Percentiles rank a stretch among this genome's conserved stretches.
phyloP scores from a whole-genome alignment of 164 flowering plant species.

The Malania oleifera region DNA sequence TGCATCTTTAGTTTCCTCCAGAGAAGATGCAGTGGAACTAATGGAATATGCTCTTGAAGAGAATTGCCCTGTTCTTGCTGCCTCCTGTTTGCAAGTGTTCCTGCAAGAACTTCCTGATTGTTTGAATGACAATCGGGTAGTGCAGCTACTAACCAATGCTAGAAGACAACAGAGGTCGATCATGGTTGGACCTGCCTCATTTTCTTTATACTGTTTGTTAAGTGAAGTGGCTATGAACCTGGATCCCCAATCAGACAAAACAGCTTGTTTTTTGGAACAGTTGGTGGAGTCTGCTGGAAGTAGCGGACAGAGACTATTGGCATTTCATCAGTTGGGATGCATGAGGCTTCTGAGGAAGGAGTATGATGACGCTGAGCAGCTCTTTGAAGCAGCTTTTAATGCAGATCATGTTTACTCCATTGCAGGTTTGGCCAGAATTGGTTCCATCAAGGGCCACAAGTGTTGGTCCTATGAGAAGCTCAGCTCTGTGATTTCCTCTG shows the following conservation, averaged over 20 bases:
- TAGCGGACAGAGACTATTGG: conserved; percentile 60
- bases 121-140: conserved; percentile 58
- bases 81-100: conserved; percentile 88
- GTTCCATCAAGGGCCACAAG: conserved; percentile 45
- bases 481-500: conserved; percentile 63
- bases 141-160: conserved; percentile 47
- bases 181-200: conserved; percentile 79
- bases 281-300: conserved; percentile 60
- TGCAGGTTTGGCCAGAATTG: conserved; percentile 75
- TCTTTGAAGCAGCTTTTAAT: conserved; percentile 62
- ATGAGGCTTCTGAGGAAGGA: conserved; percentile 77
- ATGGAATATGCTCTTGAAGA: conserved; percentile 84
- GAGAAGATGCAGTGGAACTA: conserved; percentile 76
- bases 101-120: conserved; percentile 77
- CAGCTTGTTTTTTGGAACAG: conserved; percentile 53
- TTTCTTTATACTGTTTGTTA: conserved; percentile 73
- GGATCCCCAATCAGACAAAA: conserved; percentile 58
- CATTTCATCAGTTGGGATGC: conserved; percentile 85
- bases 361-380: conserved; percentile 68
- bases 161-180: conserved; percentile 44
- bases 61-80: conserved; percentile 67
- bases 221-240: conserved; percentile 74
- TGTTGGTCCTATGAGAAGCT: conserved; percentile 61
- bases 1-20: conserved; percentile 63
- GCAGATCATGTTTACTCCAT: conserved; percentile 83